Base-by-base conservation (phyloP, 371 early-diverging fungal species). In the Polyrhizophydium stewartii region DNA sequence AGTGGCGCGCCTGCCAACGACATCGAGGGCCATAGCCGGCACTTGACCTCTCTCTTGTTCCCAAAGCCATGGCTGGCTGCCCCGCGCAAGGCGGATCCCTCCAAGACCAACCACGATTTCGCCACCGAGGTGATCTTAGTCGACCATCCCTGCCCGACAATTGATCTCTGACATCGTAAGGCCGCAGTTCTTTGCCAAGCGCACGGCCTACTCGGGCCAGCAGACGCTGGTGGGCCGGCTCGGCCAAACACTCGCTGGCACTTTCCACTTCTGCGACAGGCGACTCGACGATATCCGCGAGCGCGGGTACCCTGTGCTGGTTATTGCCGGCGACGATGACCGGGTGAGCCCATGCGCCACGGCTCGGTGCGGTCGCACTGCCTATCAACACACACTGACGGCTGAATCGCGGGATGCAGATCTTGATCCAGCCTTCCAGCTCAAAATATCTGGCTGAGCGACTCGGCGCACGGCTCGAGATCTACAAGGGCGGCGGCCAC, bases 401-500 rank as follows among this genome's bases (percentile, higher is more conserved):
- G n/a, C n/a, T n/a, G n/a, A n/a, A n/a, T n/a, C n/a, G n/a, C n/a
- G n/a, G n/a, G n/a, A n/a, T 43, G 43, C n/a, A 47, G 49, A 47
- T 47, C 16, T 10, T 47, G 7, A 58, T 63, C 45, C 71, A 70
- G 37, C 71, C 71, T 2, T 58, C 58, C 2, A 57, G 58, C 37
- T 59, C 56, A 19, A 31, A 30, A 22, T 66, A 66, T 64, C 63
- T 72, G 16, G 69, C 69, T 10, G 22, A 37, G n/a, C 45, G 47
- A n/a, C 65, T 72, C 32, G 61, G 57, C 32, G 73, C 33, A 32
- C 58, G 67, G 1, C 50, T 69, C 21, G 65, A 64, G 31, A 45
- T 72, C 30, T 64, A 65, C 53, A 53, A 61, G 32, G 67, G 67
- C 27, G 73, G 65, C 17, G 69, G 73, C 19, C 73, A 72, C 55